These are phyloP conservation scores for Aspergillus sp. DNA, from an alignment of 2,329 filamentous ascomycete genomes.

Conservation along the genomic window DNA sequence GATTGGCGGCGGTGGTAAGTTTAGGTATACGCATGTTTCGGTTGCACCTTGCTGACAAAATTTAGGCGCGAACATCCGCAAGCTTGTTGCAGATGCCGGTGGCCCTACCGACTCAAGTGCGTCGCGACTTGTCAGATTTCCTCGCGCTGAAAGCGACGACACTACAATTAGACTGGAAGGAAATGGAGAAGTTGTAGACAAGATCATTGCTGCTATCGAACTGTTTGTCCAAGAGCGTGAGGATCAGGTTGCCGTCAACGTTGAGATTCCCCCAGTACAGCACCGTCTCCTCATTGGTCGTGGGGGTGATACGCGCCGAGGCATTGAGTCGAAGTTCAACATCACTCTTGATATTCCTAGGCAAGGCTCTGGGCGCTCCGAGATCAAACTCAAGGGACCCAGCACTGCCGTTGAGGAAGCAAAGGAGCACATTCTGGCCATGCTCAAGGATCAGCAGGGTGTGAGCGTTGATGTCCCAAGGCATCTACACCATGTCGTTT, in stretches of 20 bases:
- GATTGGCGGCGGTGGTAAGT: constrained; percentile 84
- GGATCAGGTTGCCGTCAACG: constrained; percentile 72
- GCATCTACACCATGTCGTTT: constrained; percentile 75
- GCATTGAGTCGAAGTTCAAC: constrained; percentile 81
- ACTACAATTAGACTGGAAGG: constrained; percentile 88
- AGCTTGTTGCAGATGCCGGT: constrained; percentile 83
- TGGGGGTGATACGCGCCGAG: constrained; percentile 81
- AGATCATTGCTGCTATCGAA: constrained; percentile 79
- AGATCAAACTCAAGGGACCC: constrained; percentile 80
- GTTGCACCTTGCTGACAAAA: constrained; percentile 27
- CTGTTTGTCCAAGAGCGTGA: constrained; percentile 79
- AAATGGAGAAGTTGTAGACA: constrained; percentile 78
- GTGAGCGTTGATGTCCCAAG: constrained; percentile 84
- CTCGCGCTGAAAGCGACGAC: constrained; percentile 79
- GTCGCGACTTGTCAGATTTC: constrained; percentile 91
- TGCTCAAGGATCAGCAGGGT: constrained; percentile 83
- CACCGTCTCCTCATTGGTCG: constrained; percentile 89
- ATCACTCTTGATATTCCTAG: constrained; percentile 88
- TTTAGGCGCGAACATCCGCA: constrained; percentile 78
- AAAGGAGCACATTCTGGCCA: constrained; percentile 73
- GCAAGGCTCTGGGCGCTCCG: constrained; percentile 79
- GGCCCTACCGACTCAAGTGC: constrained; percentile 84
- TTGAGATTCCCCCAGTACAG: constrained; percentile 86
- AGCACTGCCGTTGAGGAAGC: constrained; percentile 78
- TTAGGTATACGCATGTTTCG: constrained; percentile 29